Evolutionary conservation across 345 rosid species (phyloP), one percentile per base, ranked within the genome.

Genomic region (Kandelia obovata): DNA sequence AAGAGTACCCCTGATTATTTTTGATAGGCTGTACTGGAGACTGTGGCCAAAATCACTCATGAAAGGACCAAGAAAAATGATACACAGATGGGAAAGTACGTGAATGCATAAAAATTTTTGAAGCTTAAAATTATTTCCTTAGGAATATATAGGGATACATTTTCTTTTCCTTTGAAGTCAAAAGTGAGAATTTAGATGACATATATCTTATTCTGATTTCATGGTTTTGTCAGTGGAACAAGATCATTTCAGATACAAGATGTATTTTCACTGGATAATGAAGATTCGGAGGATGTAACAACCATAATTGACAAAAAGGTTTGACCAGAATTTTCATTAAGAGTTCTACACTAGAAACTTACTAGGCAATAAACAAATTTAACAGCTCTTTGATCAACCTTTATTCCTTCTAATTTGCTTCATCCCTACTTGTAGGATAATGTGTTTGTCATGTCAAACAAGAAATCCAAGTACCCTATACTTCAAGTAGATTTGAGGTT

Each of bases 401-500:
- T 34, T n/a, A 21, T 28, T 52, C 32, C 47, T 53, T 49, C 46
- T 61, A 5, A 72, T 52, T 17, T 51, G 23, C 20, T 43, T 59
- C 26, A 28, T 68, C 61, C 61, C 62, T 53, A 47, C 62, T 60
- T 80, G 30, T 80, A 96, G 99, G 96, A 96, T 73, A 96, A 92
- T 67, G 94, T 87, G 51, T 96, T 92, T 66, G 98, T 96, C 72
- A 92, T 96, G 97, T 96, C 98, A 30, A 96, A 96, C 83, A 92
- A 88, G 79, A 96, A 96, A 80, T 96, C 99, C 62, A 96, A 96
- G 86, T 96, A 86, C 73, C 98, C 99, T 0, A 75, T 96, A 53
- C 99, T 96, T 75, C 99, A 96, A 88, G 97, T 96, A 53, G 99
- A 96, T 86, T 67, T 92, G 83, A 89, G 99, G 99, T 95, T 75